phyloP scores from a whole-genome alignment of 495 filamentous ascomycete species.

The Hypoxylon fuscum region DNA sequence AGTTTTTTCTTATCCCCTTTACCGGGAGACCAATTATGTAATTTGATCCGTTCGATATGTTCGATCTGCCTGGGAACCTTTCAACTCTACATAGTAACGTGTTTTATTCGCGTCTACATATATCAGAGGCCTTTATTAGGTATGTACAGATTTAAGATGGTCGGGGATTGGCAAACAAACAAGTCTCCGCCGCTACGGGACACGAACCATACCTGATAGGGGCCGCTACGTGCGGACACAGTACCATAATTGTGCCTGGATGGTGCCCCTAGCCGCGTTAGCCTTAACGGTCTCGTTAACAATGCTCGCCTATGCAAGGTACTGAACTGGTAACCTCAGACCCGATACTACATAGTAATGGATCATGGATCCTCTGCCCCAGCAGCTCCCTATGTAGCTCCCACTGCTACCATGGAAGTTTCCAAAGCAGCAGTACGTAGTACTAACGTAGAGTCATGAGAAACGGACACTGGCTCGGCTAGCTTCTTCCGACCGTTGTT shows the following conservation, averaged over 20 bases:
- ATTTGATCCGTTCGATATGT: no score
- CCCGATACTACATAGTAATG: slow-evolving; percentile 13
- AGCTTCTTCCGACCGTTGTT: no score
- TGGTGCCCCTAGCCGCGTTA: slow-evolving; percentile 23
- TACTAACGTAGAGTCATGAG: no score
- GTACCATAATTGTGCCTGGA: slow-evolving; percentile 8
- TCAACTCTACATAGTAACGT: no score
- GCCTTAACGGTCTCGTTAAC: slow-evolving; percentile 20
- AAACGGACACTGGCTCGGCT: no score
- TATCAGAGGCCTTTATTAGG: neutral
- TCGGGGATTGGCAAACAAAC: slow-evolving; percentile 22
- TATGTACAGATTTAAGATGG: slow-evolving; percentile 1
- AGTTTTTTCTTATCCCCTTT: neutral
- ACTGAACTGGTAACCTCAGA: slow-evolving; percentile 17
- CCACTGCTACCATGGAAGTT: no score
- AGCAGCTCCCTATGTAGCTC: no score
- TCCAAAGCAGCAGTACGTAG: no score
- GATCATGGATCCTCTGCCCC: no score
- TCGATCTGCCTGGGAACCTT: neutral
- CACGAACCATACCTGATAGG: slow-evolving; percentile 27
- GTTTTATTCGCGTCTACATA: neutral
- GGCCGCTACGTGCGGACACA: slow-evolving; percentile 16
- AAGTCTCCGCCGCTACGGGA: slow-evolving; percentile 33
- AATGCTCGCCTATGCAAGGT: slow-evolving; percentile 33
- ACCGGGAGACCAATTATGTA: neutral